These are phyloP conservation scores for Xylaria multiplex DNA, from an alignment of 2,329 filamentous ascomycete genomes.

Conservation along the genomic window DNA sequence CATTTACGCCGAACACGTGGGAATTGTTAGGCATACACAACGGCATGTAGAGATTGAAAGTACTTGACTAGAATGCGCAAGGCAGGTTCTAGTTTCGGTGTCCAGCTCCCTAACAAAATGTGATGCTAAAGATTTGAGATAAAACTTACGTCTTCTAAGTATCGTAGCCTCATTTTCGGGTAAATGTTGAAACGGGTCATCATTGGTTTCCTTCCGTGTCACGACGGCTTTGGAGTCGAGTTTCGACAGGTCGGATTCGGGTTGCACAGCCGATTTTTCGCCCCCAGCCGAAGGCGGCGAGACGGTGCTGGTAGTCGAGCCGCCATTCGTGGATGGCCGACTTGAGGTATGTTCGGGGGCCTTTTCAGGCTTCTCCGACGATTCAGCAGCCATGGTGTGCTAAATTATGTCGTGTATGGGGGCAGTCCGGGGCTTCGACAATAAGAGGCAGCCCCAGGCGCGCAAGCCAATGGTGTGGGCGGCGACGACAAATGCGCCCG, in stretches of 20 bases:
- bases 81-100: not conserved
- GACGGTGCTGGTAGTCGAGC: constrained; percentile 47
- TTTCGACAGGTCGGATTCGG: constrained; percentile 50
- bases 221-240: constrained; percentile 56
- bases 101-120: not conserved
- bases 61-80: not conserved
- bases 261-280: constrained; percentile 31
- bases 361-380: constrained; percentile 47
- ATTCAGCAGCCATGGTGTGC: constrained; percentile 41
- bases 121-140: not conserved
- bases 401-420: not conserved
- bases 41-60: not conserved
- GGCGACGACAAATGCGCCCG: constrained; percentile 10
- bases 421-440: constrained; percentile 15
- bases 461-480: constrained; percentile 8
- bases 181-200: constrained; percentile 70
- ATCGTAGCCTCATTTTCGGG: constrained; percentile 73
- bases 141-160: constrained; percentile 62
- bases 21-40: not conserved
- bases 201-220: constrained; percentile 55
- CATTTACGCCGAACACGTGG: not conserved
- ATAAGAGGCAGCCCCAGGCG: constrained; percentile 6
- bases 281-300: constrained; percentile 30
- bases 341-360: constrained; percentile 42
- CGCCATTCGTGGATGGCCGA: constrained; percentile 51